Conservation (phyloP, 2,329 filamentous ascomycete species). For the Trichoderma atrobrunneum region DNA sequence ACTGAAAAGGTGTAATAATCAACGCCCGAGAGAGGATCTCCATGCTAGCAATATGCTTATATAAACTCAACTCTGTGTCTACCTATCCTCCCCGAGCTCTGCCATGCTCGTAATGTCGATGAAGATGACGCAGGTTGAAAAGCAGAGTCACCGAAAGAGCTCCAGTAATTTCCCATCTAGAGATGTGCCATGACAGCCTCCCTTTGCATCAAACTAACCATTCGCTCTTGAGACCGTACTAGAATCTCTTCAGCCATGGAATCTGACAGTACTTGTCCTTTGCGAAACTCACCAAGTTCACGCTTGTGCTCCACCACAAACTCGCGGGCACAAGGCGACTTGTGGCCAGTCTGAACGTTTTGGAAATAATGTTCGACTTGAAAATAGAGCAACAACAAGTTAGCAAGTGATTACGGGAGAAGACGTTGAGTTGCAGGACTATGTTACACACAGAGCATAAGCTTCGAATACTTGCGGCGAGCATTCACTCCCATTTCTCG, state of each 20-base stretch:
- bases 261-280: background rate
- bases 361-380: slow-evolving; percentile 47
- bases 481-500: slow-evolving; percentile 32
- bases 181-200: background rate
- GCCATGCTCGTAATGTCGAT: background rate
- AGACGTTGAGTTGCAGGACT: no score
- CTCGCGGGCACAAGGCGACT: slow-evolving; percentile 36
- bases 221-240: background rate
- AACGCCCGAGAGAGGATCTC: background rate
- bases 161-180: background rate
- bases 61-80: background rate
- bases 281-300: slow-evolving; percentile 25
- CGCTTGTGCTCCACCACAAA: slow-evolving; percentile 37
- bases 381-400: background rate
- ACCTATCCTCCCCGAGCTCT: background rate
- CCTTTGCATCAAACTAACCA: background rate
- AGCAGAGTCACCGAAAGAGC: background rate
- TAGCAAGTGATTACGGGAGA: background rate
- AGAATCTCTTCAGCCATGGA: background rate
- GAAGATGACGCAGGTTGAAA: background rate
- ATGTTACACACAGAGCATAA: slow-evolving; percentile 40
- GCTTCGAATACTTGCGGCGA: slow-evolving; percentile 39
- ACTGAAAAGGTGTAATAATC: background rate
- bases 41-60: background rate
- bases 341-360: slow-evolving; percentile 38